Evolutionary conservation across 2,329 filamentous ascomycete genomes (phyloP).

Genomic region (Coniochaeta hoffmannii): DNA sequence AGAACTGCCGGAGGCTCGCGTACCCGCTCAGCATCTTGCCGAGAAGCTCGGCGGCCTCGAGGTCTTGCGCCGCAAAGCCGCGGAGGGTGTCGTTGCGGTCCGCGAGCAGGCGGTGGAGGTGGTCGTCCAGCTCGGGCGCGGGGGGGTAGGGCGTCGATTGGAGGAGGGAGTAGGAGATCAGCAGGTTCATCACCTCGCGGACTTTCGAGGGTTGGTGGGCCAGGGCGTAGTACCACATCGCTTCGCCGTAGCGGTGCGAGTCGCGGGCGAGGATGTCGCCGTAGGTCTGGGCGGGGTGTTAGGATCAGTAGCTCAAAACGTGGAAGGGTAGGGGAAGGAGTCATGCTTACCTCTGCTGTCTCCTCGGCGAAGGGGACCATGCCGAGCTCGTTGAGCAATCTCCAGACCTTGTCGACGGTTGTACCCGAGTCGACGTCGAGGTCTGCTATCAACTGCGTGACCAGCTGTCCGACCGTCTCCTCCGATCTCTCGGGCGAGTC

Average conservation of each 20-base stretch:
- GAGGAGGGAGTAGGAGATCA: constrained; percentile 80
- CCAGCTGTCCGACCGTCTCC: constrained; percentile 64
- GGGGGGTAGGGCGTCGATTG: constrained; percentile 77
- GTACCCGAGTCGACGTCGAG: constrained; percentile 58
- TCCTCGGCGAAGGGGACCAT: constrained; percentile 72
- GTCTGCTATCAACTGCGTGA: constrained; percentile 56
- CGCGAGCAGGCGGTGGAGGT: constrained; percentile 61
- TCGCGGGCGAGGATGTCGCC: constrained; percentile 68
- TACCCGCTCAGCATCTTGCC: constrained; percentile 87
- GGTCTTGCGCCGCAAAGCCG: constrained; percentile 64
- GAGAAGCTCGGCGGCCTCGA: constrained; percentile 75
- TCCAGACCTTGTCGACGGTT: constrained; percentile 76
- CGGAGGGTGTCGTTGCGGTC: constrained; percentile 67
- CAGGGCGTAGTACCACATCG: constrained; percentile 84
- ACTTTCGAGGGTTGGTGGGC: constrained; percentile 74
- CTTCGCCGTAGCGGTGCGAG: constrained; percentile 74
- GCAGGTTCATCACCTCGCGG: constrained; percentile 75
- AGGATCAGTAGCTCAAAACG: not conserved
- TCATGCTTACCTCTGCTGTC: constrained; percentile 69
- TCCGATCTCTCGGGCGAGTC: constrained; percentile 66
- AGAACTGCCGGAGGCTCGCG: constrained; percentile 83
- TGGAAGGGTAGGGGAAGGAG: not conserved
- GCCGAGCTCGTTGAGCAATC: constrained; percentile 68
- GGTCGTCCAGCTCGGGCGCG: constrained; percentile 61
- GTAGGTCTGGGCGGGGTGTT: constrained; percentile 54